Percentiles rank a stretch among this genome's conserved stretches.
Conservation (phyloP, 495 filamentous ascomycete genomes). For the Aspergillus ostianus region DNA sequence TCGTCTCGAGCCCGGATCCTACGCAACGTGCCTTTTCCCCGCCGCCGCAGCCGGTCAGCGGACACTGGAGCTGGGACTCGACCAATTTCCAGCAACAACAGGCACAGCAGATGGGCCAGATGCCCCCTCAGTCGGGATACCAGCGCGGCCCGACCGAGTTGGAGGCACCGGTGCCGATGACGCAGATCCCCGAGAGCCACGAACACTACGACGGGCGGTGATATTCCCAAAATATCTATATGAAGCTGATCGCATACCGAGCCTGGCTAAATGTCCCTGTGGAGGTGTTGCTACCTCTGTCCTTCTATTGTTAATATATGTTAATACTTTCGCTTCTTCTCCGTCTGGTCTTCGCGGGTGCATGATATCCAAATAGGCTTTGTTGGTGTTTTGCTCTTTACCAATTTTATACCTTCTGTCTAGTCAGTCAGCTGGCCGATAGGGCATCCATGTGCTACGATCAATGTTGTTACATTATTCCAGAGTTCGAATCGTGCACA, state of each 20-base stretch:
- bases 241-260: not conserved
- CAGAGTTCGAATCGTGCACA: too few species aligned
- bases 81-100: constrained; percentile 8
- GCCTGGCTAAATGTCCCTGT: not conserved
- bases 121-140: not conserved
- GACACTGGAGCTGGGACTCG: constrained; percentile 30
- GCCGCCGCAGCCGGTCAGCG: constrained; percentile 5
- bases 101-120: constrained; percentile 1
- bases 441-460: not conserved
- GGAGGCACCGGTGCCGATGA: constrained; percentile 18
- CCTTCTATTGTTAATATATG: not conserved
- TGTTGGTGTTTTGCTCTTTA: not conserved
- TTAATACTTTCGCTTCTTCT: not conserved
- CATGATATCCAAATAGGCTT: not conserved
- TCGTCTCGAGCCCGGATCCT: constrained; percentile 18
- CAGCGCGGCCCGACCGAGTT: constrained; percentile 26
- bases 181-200: not conserved
- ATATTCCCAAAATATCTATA: not conserved
- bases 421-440: not conserved
- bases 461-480: not conserved
- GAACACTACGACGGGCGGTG: not conserved
- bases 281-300: not conserved
- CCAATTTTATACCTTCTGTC: not conserved
- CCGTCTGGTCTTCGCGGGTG: not conserved
- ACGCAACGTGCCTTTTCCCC: constrained; percentile 17